phyloP scores from a whole-genome alignment of 176 grass and related monocot species.

The Eremochloa ophiuroides region DNA sequence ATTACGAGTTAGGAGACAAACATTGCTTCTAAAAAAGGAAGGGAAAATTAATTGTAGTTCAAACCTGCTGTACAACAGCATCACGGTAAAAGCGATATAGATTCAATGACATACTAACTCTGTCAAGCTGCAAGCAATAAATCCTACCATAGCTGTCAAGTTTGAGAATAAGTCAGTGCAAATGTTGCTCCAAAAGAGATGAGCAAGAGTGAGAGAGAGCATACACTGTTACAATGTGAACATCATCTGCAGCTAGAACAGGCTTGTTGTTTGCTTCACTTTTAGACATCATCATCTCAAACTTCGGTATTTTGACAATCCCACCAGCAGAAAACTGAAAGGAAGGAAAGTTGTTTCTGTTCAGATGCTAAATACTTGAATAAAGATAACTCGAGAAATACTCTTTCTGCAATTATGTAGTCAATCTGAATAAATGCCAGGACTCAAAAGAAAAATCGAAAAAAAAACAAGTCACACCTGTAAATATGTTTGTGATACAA shows the following conservation, averaged over 20 bases:
- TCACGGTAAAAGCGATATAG: constrained; percentile 94
- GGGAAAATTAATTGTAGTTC: neutral
- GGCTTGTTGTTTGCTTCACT: constrained; percentile 84
- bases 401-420: neutral
- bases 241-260: constrained; percentile 83
- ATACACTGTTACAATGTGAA: constrained; percentile 95
- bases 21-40: neutral
- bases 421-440: constrained; percentile 4
- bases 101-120: constrained; percentile 70
- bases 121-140: constrained; percentile 94
- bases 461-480: neutral
- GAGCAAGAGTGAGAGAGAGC: constrained; percentile 23
- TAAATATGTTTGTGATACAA: neutral
- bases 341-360: neutral
- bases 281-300: constrained; percentile 94
- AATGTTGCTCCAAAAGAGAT: neutral
- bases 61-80: constrained; percentile 98
- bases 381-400: neutral
- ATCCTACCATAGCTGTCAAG: constrained; percentile 92
- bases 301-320: constrained; percentile 82
- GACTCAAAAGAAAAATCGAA: neutral
- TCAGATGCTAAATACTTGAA: constrained; percentile 11
- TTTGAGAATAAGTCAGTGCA: constrained; percentile 8
- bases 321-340: constrained; percentile 88
- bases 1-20: neutral